Conservation (phyloP, 306 rosid species). For the Medicago lupulina region DNA sequence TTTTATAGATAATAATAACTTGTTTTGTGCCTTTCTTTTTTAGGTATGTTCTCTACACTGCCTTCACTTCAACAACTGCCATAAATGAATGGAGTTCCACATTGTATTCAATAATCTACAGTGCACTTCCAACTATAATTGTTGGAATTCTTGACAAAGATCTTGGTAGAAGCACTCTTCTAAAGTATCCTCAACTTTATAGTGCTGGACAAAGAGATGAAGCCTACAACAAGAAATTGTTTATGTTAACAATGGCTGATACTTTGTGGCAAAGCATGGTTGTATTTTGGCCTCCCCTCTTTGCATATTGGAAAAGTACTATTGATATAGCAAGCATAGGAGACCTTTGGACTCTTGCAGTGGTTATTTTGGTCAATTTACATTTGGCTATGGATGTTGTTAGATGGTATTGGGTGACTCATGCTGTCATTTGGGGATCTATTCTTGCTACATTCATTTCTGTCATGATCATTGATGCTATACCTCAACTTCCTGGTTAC, state of each 20-base stretch:
- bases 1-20: background rate
- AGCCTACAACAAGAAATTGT: constrained; percentile 75
- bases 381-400: constrained; percentile 92
- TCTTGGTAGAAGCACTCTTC: constrained; percentile 79
- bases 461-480: constrained; percentile 73
- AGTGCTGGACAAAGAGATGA: constrained; percentile 92
- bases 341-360: constrained; percentile 92
- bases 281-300: constrained; percentile 77
- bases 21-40: constrained; percentile 38
- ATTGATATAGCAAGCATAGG: constrained; percentile 83
- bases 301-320: constrained; percentile 77
- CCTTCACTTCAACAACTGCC: constrained; percentile 80
- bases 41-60: constrained; percentile 87
- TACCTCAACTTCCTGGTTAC: constrained; percentile 71
- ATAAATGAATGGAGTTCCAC: constrained; percentile 92
- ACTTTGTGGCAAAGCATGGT: constrained; percentile 91
- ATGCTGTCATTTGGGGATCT: constrained; percentile 89
- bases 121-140: constrained; percentile 78
- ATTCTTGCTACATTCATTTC: constrained; percentile 77
- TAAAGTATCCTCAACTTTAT: constrained; percentile 79
- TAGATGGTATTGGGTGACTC: constrained; percentile 85
- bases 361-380: constrained; percentile 82
- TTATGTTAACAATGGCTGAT: constrained; percentile 75
- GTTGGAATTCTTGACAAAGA: constrained; percentile 97
- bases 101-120: constrained; percentile 79